Evolutionary conservation across 1,139 yeast species (phyloP).

Genomic region (Saccharomyces hybrid): DNA sequence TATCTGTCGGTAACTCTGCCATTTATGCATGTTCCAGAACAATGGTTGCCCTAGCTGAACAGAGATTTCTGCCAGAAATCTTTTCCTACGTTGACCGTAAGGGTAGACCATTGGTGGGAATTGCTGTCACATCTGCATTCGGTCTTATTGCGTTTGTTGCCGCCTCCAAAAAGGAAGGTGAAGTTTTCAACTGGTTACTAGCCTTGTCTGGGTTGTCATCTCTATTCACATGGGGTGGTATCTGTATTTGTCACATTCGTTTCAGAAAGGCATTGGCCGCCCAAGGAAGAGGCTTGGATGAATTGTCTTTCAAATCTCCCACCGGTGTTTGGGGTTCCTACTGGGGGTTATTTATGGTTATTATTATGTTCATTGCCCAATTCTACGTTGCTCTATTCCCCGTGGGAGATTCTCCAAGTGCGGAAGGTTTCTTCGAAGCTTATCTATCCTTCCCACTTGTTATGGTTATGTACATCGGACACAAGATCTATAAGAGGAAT

Average conservation of each 20-base stretch:
- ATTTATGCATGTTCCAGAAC: slow-evolving; percentile 63
- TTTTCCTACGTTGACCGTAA: slow-evolving; percentile 60
- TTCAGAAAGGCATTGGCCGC: slow-evolving; percentile 55
- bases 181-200: slow-evolving; percentile 59
- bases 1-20: slow-evolving; percentile 65
- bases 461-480: slow-evolving; percentile 46
- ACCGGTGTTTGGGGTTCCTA: slow-evolving; percentile 50
- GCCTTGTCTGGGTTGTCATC: slow-evolving; percentile 63
- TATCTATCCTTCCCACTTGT: slow-evolving; percentile 62
- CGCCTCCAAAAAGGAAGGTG: slow-evolving; percentile 48
- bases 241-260: slow-evolving; percentile 54
- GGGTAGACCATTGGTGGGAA: slow-evolving; percentile 62
- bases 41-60: slow-evolving; percentile 54
- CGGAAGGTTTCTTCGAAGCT: slow-evolving; percentile 50
- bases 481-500: slow-evolving; percentile 52
- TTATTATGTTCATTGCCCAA: slow-evolving; percentile 49
- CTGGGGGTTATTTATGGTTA: slow-evolving; percentile 41
- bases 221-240: slow-evolving; percentile 61
- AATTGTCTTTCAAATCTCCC: slow-evolving; percentile 48
- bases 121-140: slow-evolving; percentile 40
- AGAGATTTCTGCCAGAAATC: slow-evolving; percentile 54
- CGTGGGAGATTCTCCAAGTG: slow-evolving; percentile 44
- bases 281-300: slow-evolving; percentile 51
- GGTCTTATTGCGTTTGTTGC: slow-evolving; percentile 57
- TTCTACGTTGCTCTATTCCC: slow-evolving; percentile 58